Evolutionary conservation across 345 rosid species (phyloP).

Genomic region (Arabidopsis arenosa): DNA sequence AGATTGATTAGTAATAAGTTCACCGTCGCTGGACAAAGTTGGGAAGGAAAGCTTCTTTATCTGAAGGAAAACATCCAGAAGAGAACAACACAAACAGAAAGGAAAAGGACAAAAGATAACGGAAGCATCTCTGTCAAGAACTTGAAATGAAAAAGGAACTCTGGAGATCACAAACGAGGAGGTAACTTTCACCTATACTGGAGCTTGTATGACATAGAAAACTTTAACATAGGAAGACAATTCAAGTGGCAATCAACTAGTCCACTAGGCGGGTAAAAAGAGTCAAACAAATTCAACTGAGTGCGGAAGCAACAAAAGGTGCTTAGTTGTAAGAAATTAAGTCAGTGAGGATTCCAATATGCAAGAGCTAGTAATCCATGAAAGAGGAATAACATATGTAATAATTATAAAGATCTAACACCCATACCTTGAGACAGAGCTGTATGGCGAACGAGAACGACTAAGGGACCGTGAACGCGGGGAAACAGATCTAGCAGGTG

Average conservation of each 20-base stretch:
- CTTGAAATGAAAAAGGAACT: conserved; percentile 1
- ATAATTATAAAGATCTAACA: not conserved
- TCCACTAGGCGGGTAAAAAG: not conserved
- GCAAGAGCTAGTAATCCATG: not conserved
- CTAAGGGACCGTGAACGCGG: conserved; percentile 54
- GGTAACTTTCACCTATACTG: not conserved
- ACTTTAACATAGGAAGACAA: not conserved
- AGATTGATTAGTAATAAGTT: not conserved
- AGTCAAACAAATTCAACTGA: not conserved
- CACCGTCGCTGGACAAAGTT: not conserved
- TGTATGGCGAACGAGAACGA: conserved; percentile 52
- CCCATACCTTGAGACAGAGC: conserved; percentile 62
- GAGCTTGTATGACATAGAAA: conserved; percentile 8
- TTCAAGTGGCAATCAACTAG: not conserved
- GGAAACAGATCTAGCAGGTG: conserved; percentile 64
- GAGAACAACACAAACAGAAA: not conserved
- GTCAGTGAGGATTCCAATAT: not conserved
- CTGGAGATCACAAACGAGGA: not conserved
- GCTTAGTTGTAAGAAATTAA: not conserved
- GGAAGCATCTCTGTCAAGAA: not conserved
- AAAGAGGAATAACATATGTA: not conserved
- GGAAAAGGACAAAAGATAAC: conserved; percentile 1
- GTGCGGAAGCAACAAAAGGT: not conserved
- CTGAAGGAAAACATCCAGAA: not conserved
- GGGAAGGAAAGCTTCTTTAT: conserved; percentile 15